Conservation (phyloP, 805 yeast species). For the Yarrowia alimentaria region DNA sequence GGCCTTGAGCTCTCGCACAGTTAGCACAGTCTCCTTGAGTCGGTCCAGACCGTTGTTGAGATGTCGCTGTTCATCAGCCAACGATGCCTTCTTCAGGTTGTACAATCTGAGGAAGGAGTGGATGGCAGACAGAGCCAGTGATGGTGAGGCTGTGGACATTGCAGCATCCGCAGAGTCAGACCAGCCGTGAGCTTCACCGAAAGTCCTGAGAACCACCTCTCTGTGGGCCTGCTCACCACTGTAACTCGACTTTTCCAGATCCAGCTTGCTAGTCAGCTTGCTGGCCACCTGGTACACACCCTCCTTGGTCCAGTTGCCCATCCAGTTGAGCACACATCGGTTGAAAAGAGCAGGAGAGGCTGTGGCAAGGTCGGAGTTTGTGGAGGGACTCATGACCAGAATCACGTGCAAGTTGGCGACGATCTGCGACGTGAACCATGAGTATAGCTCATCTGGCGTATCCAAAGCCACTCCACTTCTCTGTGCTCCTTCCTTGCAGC, state of each 20-base stretch:
- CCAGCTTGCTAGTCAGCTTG: constrained; percentile 45
- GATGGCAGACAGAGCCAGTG: constrained; percentile 1
- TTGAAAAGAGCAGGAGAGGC: constrained; percentile 89
- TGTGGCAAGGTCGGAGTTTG: too few species aligned
- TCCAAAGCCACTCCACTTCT: too few species aligned
- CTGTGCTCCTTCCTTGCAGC: constrained; percentile 60
- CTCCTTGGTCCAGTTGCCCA: constrained; percentile 73
- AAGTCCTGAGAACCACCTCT: too few species aligned
- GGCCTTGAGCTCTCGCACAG: constrained; percentile 59
- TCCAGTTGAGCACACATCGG: constrained; percentile 83
- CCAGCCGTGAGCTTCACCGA: too few species aligned
- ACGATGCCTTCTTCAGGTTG: constrained; percentile 44
- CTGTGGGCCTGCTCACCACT: too few species aligned
- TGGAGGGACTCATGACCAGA: too few species aligned
- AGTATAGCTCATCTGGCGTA: constrained; percentile 63
- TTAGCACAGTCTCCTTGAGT: constrained; percentile 70
- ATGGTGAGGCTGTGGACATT: constrained; percentile 47
- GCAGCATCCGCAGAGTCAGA: constrained; percentile 46
- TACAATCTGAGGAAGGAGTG: constrained; percentile 48
- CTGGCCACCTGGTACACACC: constrained; percentile 54
- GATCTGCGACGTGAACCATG: constrained; percentile 71
- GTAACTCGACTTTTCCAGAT: too few species aligned
- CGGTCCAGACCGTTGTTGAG: constrained; percentile 71
- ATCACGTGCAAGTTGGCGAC: constrained; percentile 76
- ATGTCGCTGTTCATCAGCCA: constrained; percentile 70